Evolutionary conservation across 768 basidiomycete species (phyloP).

Genomic region (Mycena amicta): DNA sequence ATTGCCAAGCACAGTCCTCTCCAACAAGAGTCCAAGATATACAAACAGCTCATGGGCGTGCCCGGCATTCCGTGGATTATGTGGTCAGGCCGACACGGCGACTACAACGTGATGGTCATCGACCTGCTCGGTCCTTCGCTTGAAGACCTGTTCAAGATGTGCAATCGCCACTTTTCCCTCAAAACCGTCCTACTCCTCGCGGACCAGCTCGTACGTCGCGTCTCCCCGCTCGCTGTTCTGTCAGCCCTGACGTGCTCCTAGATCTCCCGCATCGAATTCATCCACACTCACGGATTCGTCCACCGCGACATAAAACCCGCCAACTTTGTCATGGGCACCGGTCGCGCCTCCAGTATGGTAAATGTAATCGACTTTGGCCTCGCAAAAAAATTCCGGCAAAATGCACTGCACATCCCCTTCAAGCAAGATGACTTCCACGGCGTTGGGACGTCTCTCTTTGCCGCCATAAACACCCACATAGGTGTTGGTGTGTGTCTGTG

Average conservation of each 20-base stretch:
- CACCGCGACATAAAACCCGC: constrained; percentile 99
- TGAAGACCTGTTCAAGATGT: constrained; percentile 86
- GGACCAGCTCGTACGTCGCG: constrained; percentile 84
- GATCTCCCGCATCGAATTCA: constrained; percentile 96
- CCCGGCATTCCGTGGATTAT: constrained; percentile 90
- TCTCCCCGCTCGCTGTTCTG: constrained; percentile 20
- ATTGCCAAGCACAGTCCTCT: constrained; percentile 63
- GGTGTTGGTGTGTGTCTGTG: constrained; percentile 62
- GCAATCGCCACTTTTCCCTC: constrained; percentile 89
- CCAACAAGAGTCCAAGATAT: constrained; percentile 88
- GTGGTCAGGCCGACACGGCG: constrained; percentile 88
- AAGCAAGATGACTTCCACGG: constrained; percentile 75
- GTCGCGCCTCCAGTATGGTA: constrained; percentile 61
- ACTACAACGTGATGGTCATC: constrained; percentile 98
- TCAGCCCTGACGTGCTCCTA: constrained; percentile 33
- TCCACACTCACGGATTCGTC: constrained; percentile 91
- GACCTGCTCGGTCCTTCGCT: constrained; percentile 92
- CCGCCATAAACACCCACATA: constrained; percentile 74
- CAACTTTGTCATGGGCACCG: constrained; percentile 94
- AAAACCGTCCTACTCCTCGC: constrained; percentile 94
- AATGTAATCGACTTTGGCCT: constrained; percentile 93
- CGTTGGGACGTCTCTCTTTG: constrained; percentile 78
- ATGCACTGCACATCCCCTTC: constrained; percentile 70
- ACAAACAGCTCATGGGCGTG: constrained; percentile 88
- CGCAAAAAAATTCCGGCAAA: constrained; percentile 73